Percentiles rank a stretch among this genome's conserved stretches.
Evolutionary conservation across 345 rosid genomes (phyloP).

Genomic region (Citrus hindsii): DNA sequence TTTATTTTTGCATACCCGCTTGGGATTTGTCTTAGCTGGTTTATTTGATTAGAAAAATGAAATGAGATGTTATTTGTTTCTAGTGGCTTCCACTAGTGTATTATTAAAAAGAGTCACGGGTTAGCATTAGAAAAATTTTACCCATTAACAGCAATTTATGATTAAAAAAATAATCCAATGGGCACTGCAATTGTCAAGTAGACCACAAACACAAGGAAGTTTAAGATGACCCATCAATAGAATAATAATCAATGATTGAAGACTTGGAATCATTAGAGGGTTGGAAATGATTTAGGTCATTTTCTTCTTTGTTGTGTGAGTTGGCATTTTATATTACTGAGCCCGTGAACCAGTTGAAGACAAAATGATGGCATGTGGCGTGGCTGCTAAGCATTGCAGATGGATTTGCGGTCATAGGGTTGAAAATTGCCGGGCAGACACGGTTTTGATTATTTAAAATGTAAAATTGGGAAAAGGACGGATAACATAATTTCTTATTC

Average conservation of each 20-base stretch:
- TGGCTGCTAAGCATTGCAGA: background rate
- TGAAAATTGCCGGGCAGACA: background rate
- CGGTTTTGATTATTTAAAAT: background rate
- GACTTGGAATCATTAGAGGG: background rate
- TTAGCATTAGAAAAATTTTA: background rate
- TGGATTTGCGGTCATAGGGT: background rate
- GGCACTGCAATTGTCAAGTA: background rate
- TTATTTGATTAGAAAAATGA: background rate
- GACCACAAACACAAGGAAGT: background rate
- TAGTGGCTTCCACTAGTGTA: background rate
- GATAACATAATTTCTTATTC: no score
- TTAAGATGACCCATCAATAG: background rate
- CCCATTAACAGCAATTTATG: background rate
- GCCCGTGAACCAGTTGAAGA: conserved; percentile 7
- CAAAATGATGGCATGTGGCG: background rate
- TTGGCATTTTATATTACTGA: background rate
- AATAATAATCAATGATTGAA: background rate
- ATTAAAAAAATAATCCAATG: background rate
- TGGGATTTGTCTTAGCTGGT: background rate
- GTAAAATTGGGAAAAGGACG: no score
- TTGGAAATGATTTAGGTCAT: background rate
- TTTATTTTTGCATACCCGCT: background rate
- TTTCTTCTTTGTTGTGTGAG: background rate
- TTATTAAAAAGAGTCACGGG: conserved; percentile 3
- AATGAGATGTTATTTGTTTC: background rate